Evolutionary conservation across 2,329 filamentous ascomycete species (phyloP), one percentile per base, ranked within the genome.

Genomic region (Lecanicillium sp.): DNA sequence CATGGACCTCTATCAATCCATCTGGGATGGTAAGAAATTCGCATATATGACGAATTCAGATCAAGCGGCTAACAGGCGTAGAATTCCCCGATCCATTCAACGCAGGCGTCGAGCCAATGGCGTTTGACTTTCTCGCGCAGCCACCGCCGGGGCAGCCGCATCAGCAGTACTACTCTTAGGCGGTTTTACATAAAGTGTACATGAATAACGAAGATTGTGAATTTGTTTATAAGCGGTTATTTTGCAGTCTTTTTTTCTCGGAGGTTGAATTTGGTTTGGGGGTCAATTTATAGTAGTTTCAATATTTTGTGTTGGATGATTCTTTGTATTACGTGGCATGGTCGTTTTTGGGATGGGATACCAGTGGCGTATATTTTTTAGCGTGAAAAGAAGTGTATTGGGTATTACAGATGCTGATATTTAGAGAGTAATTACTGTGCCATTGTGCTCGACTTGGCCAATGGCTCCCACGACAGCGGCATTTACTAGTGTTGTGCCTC

Each of bases 1-100:
- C 1, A 77, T 82, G 75, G 78, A 82, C 43, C 59, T 82, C 1
- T 82, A 80, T 51, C 76, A 81, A 49, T 79, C 75, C 4, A 82
- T 82, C 33, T 81, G 80, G 61, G 80, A 75, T 68, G 77, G 76
- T 80, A 58, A 55, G 73, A 64, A 20, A 22, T 44, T 16, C 15
- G 34, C 22, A 28, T 41, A 36, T 32, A 14, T 18, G 35, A n/a
- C 43, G 22, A 7, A 25, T 25, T 25, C 7, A 6, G 22, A 11
- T 7, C 22, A 25, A 25, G 25, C 45, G 32, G 39, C 32, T 42
- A 33, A 37, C 33, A 25, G 15, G n/a, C 27, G 5, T 43, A 77
- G 74, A 77, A 63, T 74, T 71, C 2, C 73, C 73, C 4, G 72
- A 78, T 49, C 70, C 74, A 1, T 78, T 73, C 63, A 76, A 76